Evolutionary conservation across 371 early-diverging fungal genomes (phyloP).

Genomic region (Mucor racemosus): DNA sequence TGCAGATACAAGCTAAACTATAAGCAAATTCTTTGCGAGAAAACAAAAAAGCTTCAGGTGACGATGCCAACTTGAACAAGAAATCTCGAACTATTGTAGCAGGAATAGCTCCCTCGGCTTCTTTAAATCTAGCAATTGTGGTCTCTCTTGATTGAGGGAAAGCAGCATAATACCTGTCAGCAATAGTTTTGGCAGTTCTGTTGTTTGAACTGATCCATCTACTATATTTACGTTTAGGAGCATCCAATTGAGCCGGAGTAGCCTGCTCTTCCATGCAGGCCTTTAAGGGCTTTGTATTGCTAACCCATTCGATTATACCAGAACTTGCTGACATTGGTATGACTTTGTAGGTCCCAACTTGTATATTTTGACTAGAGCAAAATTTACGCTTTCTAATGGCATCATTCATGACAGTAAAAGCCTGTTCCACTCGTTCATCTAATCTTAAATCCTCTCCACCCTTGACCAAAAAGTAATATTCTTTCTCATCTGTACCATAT

Average conservation of each 20-base stretch:
- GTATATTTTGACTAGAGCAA: slow-evolving; percentile 54
- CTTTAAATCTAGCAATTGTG: slow-evolving; percentile 48
- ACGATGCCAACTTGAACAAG: slow-evolving; percentile 54
- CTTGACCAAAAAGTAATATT: slow-evolving; percentile 77
- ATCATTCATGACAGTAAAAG: slow-evolving; percentile 77
- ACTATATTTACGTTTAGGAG: slow-evolving; percentile 39
- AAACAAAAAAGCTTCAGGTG: slow-evolving; percentile 70
- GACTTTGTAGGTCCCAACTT: slow-evolving; percentile 65
- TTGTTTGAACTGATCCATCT: slow-evolving; percentile 17
- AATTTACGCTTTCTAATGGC: slow-evolving; percentile 60
- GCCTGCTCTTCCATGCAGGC: slow-evolving; percentile 51
- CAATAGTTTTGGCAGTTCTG: neutral
- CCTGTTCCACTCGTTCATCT: slow-evolving; percentile 81
- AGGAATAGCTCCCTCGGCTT: slow-evolving; percentile 32
- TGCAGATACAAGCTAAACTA: slow-evolving; percentile 63
- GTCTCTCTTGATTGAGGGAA: slow-evolving; percentile 53
- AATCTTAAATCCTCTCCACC: slow-evolving; percentile 84
- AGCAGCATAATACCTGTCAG: slow-evolving; percentile 34
- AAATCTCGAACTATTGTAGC: slow-evolving; percentile 53
- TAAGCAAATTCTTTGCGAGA: slow-evolving; percentile 63
- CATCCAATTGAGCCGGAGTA: slow-evolving; percentile 1
- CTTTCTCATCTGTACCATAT: slow-evolving; percentile 73
- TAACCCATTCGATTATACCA: slow-evolving; percentile 73
- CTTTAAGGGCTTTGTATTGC: slow-evolving; percentile 52
- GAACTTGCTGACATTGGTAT: slow-evolving; percentile 69